These are phyloP conservation scores for Leishmania aethiopica DNA, from an alignment of 208 protist genomes.

Conservation along the genomic window DNA sequence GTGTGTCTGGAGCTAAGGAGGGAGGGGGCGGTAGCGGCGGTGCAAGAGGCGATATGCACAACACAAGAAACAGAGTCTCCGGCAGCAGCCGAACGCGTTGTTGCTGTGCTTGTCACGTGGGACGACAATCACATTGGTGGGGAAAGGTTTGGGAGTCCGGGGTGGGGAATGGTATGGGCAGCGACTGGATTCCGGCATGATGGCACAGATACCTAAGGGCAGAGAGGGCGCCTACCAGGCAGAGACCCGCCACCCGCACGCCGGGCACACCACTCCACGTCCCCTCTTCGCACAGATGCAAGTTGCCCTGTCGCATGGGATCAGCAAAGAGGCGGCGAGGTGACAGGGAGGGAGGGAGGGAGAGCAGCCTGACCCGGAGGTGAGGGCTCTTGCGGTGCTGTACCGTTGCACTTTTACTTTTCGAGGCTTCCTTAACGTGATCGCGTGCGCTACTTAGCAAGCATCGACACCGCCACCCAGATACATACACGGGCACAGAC, in stretches of 20 bases:
- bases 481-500: neutral
- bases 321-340: neutral
- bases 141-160: no score
- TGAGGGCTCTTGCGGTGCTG: neutral
- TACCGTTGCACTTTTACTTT: neutral
- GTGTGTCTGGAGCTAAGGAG: neutral
- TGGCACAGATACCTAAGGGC: neutral
- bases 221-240: neutral
- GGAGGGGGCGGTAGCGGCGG: neutral
- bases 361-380: neutral
- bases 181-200: neutral
- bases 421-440: neutral
- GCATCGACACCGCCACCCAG: no score
- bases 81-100: neutral
- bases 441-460: neutral
- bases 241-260: neutral
- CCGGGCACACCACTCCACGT: neutral
- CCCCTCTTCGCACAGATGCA: neutral
- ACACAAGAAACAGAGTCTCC: neutral
- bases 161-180: neutral
- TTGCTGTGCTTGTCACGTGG: neutral
- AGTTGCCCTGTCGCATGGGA: neutral
- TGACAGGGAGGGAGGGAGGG: neutral
- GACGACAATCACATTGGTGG: neutral
- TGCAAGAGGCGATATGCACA: neutral